Evolutionary conservation across 2,329 filamentous ascomycete species (phyloP).

Genomic region (Aspergillus nomiae): DNA sequence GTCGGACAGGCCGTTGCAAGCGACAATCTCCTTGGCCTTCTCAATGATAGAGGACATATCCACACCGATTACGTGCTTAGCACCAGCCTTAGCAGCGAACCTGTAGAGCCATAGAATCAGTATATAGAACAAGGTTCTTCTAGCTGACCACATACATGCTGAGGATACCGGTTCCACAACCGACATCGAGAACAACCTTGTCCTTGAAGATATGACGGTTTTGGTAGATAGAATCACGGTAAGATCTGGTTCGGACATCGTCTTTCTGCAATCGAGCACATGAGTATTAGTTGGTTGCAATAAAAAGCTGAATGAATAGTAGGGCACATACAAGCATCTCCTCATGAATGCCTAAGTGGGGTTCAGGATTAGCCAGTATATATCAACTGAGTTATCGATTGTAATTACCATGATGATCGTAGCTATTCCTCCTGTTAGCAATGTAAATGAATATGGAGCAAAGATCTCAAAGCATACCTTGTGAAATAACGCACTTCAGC

Average conservation of each 20-base stretch:
- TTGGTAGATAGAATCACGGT: slow-evolving; percentile 96
- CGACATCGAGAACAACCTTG: slow-evolving; percentile 93
- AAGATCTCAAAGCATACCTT: slow-evolving; percentile 60
- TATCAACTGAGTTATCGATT: slow-evolving; percentile 19
- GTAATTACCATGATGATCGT: slow-evolving; percentile 91
- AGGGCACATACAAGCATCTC: slow-evolving; percentile 84
- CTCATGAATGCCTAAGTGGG: slow-evolving; percentile 79
- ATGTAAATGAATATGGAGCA: neutral
- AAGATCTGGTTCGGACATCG: slow-evolving; percentile 93
- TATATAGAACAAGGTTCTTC: slow-evolving; percentile 7
- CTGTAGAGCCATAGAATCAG: slow-evolving; percentile 50
- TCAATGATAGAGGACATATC: slow-evolving; percentile 99
- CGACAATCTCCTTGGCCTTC: slow-evolving; percentile 95
- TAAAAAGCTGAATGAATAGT: slow-evolving; percentile 2
- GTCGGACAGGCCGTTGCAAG: slow-evolving; percentile 84
- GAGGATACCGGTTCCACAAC: slow-evolving; percentile 95
- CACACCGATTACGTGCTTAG: slow-evolving; percentile 97
- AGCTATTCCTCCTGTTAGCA: slow-evolving; percentile 58
- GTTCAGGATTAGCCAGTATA: slow-evolving; percentile 31
- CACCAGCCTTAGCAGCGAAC: slow-evolving; percentile 95
- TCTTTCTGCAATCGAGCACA: slow-evolving; percentile 70
- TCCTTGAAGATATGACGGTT: slow-evolving; percentile 93
- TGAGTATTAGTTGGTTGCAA: slow-evolving; percentile 2
- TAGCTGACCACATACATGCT: slow-evolving; percentile 71
- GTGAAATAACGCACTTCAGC: slow-evolving; percentile 99